Evolutionary conservation across 371 early-diverging fungal genomes (phyloP), one percentile per base, ranked within the genome.

Genomic region (Batkoa obscura): DNA sequence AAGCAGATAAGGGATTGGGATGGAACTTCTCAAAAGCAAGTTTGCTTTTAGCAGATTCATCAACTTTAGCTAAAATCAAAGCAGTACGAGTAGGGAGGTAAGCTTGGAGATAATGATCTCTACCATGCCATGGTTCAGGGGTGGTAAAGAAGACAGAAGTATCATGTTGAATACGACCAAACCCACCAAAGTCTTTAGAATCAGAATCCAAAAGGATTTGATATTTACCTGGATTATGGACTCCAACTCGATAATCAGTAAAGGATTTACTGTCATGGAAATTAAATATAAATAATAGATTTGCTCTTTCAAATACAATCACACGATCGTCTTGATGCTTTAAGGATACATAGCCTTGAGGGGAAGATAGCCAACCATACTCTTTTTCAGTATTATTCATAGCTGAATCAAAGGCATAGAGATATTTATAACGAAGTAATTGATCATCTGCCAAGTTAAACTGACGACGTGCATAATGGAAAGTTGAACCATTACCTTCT

Each of bases 381-480:
- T 78, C 57, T 8, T 66, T 58, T 67, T 92, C 92, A 0, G 84
- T 66, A 9, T 64, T 57, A 57, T 87, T 75, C 87, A 95, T 88
- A 3, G 84, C 84, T 15, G 66, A 62, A 62, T 95, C 96, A 69
- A 90, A 95, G 36, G 79, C 74, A 68, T 89, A 81, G 60, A 95
- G 70, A 69, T 83, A 88, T 68, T 87, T 83, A 79, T 92, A 95
- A 30, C 96, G 79, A 51, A 95, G 70, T 50, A 86, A 62, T 0
- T 73, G 38, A 64, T 95, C 93, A 59, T 89, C 88, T 17, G 84
- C 72, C 33, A 95, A 74, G 57, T 90, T 87, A 83, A 82, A 94
- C 69, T 95, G 94, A 15, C 94, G 84, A 39, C 94, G 79, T 12
- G 90, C 89, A 65, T 94, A 90, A 66, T 91, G 92, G 76, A 87